phyloP scores from a whole-genome alignment of 2,329 filamentous ascomycete genomes.

The Colletotrichum falcatum region DNA sequence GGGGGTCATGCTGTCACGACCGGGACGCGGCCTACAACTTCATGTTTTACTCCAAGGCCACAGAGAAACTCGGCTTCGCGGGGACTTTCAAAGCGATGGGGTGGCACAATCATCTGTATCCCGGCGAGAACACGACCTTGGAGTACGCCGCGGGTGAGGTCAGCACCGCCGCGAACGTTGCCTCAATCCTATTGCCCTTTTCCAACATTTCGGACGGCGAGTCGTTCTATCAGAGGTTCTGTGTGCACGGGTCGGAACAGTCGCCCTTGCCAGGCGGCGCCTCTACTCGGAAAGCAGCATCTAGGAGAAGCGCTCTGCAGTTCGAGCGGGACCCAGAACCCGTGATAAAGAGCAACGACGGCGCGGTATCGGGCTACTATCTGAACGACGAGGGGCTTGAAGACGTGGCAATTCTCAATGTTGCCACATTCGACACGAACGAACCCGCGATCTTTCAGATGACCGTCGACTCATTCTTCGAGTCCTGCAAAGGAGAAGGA shows the following conservation, averaged over 20 bases:
- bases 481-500: conserved; percentile 54
- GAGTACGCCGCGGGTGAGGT: conserved; percentile 51
- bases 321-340: conserved; percentile 46
- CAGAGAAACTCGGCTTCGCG: conserved; percentile 32
- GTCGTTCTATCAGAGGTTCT: conserved; percentile 51
- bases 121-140: conserved; percentile 44
- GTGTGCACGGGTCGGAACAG: conserved; percentile 40
- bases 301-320: not conserved
- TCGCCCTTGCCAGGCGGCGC: conserved; percentile 1
- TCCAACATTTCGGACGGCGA: conserved; percentile 48
- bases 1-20: conserved; percentile 43
- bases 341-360: conserved; percentile 44
- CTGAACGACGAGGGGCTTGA: conserved; percentile 49
- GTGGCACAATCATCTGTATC: conserved; percentile 45
- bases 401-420: conserved; percentile 49
- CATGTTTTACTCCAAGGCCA: conserved; percentile 51
- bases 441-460: conserved; percentile 48
- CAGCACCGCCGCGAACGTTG: conserved; percentile 47
- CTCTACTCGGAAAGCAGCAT: not conserved
- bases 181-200: conserved; percentile 47
- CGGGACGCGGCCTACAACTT: conserved; percentile 51
- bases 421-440: conserved; percentile 45
- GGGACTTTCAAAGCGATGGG: conserved; percentile 49
- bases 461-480: conserved; percentile 45
- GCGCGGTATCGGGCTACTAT: conserved; percentile 49